Percentiles rank a stretch among this genome's conserved stretches.
These are phyloP conservation scores for Trypanosoma theileri DNA, from an alignment of 208 protist species.

Conservation along the genomic window DNA sequence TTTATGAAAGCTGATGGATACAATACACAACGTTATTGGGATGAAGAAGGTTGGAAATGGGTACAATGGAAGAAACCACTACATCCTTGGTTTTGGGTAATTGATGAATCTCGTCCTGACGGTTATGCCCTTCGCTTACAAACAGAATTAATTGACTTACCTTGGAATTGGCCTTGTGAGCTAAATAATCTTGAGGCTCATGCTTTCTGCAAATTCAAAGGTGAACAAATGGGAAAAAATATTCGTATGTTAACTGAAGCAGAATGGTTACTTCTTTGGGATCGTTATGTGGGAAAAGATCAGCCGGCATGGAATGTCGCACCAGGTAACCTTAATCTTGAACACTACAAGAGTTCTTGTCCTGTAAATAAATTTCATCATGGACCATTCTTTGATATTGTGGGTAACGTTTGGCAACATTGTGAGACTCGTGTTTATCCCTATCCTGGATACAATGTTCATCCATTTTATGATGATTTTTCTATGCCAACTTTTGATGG, in stretches of 20 bases:
- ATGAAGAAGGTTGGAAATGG: slow-evolving; percentile 97
- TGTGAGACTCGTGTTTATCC: slow-evolving; percentile 89
- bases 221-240: slow-evolving; percentile 71
- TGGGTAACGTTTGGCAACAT: slow-evolving; percentile 97
- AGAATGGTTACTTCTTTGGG: slow-evolving; percentile 88
- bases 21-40: slow-evolving; percentile 89
- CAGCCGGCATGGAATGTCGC: slow-evolving; percentile 69
- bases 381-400: slow-evolving; percentile 89
- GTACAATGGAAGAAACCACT: slow-evolving; percentile 88
- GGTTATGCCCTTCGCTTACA: slow-evolving; percentile 90
- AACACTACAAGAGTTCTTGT: slow-evolving; percentile 82
- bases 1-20: slow-evolving; percentile 94
- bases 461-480: slow-evolving; percentile 96
- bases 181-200: slow-evolving; percentile 95
- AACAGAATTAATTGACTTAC: slow-evolving; percentile 92
- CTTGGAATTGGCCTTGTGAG: slow-evolving; percentile 95
- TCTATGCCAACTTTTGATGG: slow-evolving; percentile 96
- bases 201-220: slow-evolving; percentile 94
- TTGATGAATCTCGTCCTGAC: slow-evolving; percentile 57
- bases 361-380: slow-evolving; percentile 84
- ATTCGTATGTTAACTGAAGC: slow-evolving; percentile 90
- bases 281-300: slow-evolving; percentile 80
- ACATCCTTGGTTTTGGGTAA: slow-evolving; percentile 94
- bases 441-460: slow-evolving; percentile 90
- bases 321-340: slow-evolving; percentile 88